Base-by-base conservation (phyloP, 441 rosid genomes). In the Manihot esculenta region DNA sequence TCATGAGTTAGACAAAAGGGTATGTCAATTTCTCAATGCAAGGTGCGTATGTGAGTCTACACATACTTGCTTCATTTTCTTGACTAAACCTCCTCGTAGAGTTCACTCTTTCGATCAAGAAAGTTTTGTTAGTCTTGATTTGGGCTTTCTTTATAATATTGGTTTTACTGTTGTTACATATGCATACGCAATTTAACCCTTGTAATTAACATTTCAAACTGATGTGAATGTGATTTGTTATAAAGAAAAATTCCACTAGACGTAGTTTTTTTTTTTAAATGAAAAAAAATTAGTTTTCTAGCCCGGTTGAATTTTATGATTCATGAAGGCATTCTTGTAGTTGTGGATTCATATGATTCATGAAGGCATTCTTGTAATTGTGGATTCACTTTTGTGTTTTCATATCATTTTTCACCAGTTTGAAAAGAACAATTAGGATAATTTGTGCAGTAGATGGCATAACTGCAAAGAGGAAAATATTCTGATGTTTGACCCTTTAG, bases 101-200 rank as follows among this genome's bases (percentile, higher is more conserved):
- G 54, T 41, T 41, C n/a, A 18, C 48, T 48, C 47, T 38, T 38
- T 51, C 3, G 65, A 55, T 69, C 70, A 35, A 62, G 45, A 75
- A n/a, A 75, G 75, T 81, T 78, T 75, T 80, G 77, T 66, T n/a
- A 77, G 77, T 27, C 51, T 58, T 71, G 12, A 38, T 50, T 59
- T 30, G 24, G 64, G 76, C 66, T 72, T 45, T 35, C 62, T 57
- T 57, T 42, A 21, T 26, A 0, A 56, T 17, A 30, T 64, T 56
- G 68, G 61, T 72, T 72, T 76, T 42, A 61, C 24, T 48, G 45
- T 60, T 57, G 45, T 68, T 27, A 69, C 57, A 47, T 56, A 58
- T 69, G 61, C 48, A 68, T 64, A 35, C 24, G 38, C 51, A n/a
- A 51, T 68, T n/a, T 35, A 53, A 42, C 71, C 73, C 64, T 15